A percentile compares a stretch with the other conserved stretches of the same genome.
phyloP scores from a whole-genome alignment of 169 alveolate genomes.

The Babesia caballi region DNA sequence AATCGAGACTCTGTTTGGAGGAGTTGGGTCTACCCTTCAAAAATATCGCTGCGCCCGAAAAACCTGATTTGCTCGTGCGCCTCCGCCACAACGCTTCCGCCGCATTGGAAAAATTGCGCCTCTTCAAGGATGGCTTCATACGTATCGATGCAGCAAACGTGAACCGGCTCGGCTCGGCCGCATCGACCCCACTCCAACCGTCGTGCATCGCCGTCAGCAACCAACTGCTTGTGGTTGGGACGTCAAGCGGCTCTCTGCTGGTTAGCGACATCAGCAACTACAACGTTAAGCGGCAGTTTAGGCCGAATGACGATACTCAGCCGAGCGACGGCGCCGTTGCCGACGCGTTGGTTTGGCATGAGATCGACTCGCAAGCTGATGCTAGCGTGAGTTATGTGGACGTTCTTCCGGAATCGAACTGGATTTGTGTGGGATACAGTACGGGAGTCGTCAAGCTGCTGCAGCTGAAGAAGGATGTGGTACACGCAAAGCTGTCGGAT shows the following conservation, averaged over 20 bases:
- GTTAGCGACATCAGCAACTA: slow-evolving; percentile 35
- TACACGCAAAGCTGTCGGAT: background rate
- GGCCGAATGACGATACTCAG: slow-evolving; percentile 16
- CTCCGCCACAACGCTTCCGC: slow-evolving; percentile 29
- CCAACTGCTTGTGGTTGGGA: slow-evolving; percentile 30
- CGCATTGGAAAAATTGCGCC: slow-evolving; percentile 27
- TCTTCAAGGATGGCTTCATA: slow-evolving; percentile 38
- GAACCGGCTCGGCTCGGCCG: background rate
- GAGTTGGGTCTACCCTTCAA: slow-evolving; percentile 31
- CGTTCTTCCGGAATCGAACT: slow-evolving; percentile 32
- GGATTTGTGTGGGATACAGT: slow-evolving; percentile 55
- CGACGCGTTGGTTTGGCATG: slow-evolving; percentile 34
- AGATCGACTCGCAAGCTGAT: slow-evolving; percentile 32
- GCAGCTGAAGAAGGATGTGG: slow-evolving; percentile 22
- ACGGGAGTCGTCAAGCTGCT: slow-evolving; percentile 51
- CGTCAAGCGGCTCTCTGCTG: slow-evolving; percentile 45
- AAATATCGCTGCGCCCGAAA: background rate
- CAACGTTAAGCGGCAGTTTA: slow-evolving; percentile 37
- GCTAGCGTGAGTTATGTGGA: slow-evolving; percentile 47
- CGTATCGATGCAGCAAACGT: background rate
- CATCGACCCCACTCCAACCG: background rate
- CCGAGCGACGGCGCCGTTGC: background rate
- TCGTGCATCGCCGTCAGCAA: slow-evolving; percentile 42
- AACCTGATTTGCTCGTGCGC: background rate
- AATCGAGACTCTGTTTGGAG: slow-evolving; percentile 1